Evolutionary conservation across 2,329 filamentous ascomycete genomes (phyloP).

Genomic region (Verticillium tricorpus): DNA sequence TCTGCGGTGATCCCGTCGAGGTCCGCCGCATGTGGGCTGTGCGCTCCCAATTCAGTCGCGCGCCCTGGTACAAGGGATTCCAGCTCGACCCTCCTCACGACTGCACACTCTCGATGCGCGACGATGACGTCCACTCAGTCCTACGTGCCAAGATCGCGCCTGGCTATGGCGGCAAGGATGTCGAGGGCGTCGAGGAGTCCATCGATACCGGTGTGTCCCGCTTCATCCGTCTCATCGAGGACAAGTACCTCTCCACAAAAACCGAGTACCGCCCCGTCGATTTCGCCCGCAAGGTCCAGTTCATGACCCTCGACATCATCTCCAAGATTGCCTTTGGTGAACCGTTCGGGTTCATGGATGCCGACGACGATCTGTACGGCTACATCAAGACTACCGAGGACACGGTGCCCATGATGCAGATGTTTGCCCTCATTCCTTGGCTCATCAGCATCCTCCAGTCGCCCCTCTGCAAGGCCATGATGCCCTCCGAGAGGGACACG

Average conservation of each 20-base stretch:
- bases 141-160: conserved; percentile 42
- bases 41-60: conserved; percentile 9
- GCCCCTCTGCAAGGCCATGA: conserved; percentile 63
- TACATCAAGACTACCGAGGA: conserved; percentile 39
- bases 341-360: conserved; percentile 39
- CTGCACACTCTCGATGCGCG: conserved; percentile 23
- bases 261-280: conserved; percentile 36
- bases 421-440: conserved; percentile 53
- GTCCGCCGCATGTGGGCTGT: conserved; percentile 8
- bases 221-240: conserved; percentile 37
- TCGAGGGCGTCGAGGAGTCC: conserved; percentile 39
- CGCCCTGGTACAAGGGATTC: conserved; percentile 21
- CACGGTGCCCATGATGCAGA: conserved; percentile 31
- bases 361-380: conserved; percentile 39
- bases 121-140: conserved; percentile 32
- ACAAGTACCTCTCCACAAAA: conserved; percentile 28
- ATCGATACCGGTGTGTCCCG: conserved; percentile 42
- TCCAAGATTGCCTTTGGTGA: conserved; percentile 44
- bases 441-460: conserved; percentile 60
- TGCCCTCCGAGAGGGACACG: conserved; percentile 35
- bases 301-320: conserved; percentile 50
- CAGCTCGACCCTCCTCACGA: conserved; percentile 23
- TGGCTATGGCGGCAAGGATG: conserved; percentile 41
- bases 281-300: conserved; percentile 40
- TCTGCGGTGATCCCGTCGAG: conserved; percentile 10